Conservation (phyloP, 352 stramenopile species). For the Phytophthora fragariaefolia region DNA sequence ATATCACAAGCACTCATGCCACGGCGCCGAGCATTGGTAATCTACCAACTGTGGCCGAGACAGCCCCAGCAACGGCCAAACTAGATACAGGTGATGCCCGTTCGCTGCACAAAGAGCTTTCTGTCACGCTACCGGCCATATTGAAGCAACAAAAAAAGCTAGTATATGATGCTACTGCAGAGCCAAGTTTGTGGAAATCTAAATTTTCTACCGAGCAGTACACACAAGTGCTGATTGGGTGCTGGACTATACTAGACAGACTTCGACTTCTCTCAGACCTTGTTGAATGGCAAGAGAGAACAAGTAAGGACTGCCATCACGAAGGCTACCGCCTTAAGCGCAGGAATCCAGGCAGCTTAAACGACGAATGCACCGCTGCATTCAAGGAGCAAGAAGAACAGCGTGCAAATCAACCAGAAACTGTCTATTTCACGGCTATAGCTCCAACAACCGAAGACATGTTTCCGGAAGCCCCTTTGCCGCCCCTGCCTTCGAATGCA, state of each 20-base stretch:
- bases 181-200: constrained; percentile 64
- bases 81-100: constrained; percentile 37
- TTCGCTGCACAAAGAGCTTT: constrained; percentile 49
- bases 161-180: constrained; percentile 53
- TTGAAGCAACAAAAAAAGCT: constrained; percentile 59
- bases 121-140: constrained; percentile 40
- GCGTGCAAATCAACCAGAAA: constrained; percentile 19
- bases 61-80: constrained; percentile 4
- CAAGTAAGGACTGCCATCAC: constrained; percentile 18
- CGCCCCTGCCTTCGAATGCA: constrained; percentile 25
- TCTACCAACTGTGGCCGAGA: constrained; percentile 24
- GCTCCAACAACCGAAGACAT: constrained; percentile 22
- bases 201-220: constrained; percentile 68
- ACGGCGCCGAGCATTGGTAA: constrained; percentile 10
- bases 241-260: constrained; percentile 58
- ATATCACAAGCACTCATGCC: constrained; percentile 39
- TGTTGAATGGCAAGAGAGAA: constrained; percentile 60
- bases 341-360: constrained; percentile 33
- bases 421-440: constrained; percentile 24
- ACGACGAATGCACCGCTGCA: constrained; percentile 35
- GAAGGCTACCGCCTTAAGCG: constrained; percentile 25
- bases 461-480: constrained; percentile 17
- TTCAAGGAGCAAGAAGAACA: constrained; percentile 41
- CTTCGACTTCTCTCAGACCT: constrained; percentile 71
- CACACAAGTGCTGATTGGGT: constrained; percentile 44